Percentiles rank a stretch among this genome's conserved stretches.
phyloP scores from a whole-genome alignment of 768 basidiomycete species.

The Podaxis sp. region DNA sequence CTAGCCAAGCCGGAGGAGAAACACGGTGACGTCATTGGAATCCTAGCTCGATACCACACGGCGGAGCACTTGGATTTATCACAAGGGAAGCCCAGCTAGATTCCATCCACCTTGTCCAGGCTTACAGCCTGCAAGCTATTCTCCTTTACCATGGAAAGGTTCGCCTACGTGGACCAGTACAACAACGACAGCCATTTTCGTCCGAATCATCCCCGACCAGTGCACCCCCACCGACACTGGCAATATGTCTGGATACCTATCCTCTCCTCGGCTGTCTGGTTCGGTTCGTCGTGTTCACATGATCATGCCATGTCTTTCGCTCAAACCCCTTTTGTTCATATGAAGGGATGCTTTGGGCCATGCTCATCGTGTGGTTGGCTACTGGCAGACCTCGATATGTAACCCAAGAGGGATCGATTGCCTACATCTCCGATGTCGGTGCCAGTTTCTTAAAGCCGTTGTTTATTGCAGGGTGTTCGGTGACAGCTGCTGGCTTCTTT shows the following conservation, averaged over 20 bases:
- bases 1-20: not conserved
- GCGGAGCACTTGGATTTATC: not conserved
- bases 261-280: constrained; percentile 65
- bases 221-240: constrained; percentile 42
- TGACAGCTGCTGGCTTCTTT: constrained; percentile 64
- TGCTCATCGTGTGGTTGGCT: constrained; percentile 73
- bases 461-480: constrained; percentile 63
- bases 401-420: constrained; percentile 54
- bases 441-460: constrained; percentile 74
- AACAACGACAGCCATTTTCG: not conserved
- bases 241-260: constrained; percentile 65
- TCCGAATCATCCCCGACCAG: not conserved
- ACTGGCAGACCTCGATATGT: constrained; percentile 61
- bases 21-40: not conserved
- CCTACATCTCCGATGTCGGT: constrained; percentile 82
- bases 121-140: not conserved
- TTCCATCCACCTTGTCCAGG: not conserved
- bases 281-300: constrained; percentile 36
- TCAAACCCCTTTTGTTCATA: constrained; percentile 1
- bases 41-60: not conserved
- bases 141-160: not conserved
- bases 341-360: constrained; percentile 58
- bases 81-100: not conserved
- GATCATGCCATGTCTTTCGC: not conserved
- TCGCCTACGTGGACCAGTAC: not conserved